Evolutionary conservation across 2,329 filamentous ascomycete genomes (phyloP).

Genomic region (Hypoxylon rubiginosum): DNA sequence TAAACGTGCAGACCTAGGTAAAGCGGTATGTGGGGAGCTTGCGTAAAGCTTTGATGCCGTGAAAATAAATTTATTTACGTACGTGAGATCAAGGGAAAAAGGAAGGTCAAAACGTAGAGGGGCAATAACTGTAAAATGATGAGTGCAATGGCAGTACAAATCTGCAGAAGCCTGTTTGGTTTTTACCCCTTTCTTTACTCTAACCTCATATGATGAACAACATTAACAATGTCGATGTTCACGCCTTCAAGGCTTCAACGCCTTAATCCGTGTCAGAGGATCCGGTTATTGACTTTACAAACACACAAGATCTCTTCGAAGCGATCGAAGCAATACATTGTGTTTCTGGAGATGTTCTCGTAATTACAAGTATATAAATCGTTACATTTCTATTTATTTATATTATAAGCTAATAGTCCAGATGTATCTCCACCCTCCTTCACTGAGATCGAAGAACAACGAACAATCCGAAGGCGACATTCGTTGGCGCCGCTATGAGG

Average conservation of each 20-base stretch:
- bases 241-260: slow-evolving; percentile 4
- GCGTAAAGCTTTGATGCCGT: too few species aligned
- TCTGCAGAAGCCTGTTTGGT: not conserved
- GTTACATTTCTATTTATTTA: slow-evolving; percentile 3
- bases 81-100: too few species aligned
- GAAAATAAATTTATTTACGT: not conserved
- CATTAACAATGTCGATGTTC: slow-evolving; percentile 4
- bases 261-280: too few species aligned
- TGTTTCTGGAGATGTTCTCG: slow-evolving; percentile 9
- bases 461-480: slow-evolving; percentile 10
- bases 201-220: too few species aligned
- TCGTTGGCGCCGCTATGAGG: slow-evolving; percentile 10
- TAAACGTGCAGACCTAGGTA: too few species aligned
- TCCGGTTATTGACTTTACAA: slow-evolving; percentile 9
- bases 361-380: slow-evolving; percentile 13
- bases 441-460: slow-evolving; percentile 5
- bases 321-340: slow-evolving; percentile 16
- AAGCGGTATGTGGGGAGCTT: not conserved
- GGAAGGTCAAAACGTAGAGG: too few species aligned
- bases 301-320: slow-evolving; percentile 11
- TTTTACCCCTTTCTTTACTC: too few species aligned
- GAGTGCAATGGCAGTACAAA: not conserved
- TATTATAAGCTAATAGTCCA: slow-evolving; percentile 12
- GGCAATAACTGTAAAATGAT: too few species aligned
- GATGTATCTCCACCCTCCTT: slow-evolving; percentile 6